Evolutionary conservation across 108 stramenopile genomes (phyloP), one percentile per base, ranked within the genome.

Genomic region (Parietichytrium sp.): DNA sequence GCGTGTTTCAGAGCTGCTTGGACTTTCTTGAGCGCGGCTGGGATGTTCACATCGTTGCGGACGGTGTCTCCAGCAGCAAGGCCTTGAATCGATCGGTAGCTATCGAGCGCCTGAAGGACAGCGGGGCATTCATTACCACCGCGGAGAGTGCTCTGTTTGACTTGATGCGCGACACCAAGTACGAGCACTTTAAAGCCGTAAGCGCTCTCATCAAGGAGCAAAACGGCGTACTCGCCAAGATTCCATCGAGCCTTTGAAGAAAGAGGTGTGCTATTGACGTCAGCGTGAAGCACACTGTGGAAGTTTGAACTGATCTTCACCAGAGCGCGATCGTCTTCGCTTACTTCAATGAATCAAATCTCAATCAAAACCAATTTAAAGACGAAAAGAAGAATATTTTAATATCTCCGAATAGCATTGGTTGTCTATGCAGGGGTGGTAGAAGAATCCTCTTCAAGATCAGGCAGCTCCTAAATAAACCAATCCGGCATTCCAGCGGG

Each of bases 1-100:
- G 96, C 84, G 89, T 97, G 8, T 95, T 94, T 77, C 94, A 95
- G 84, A 97, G 95, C 3, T 86, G 87, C 36, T 79, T 97, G 51
- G 95, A 97, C 86, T 85, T 97, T 15, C 82, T 97, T 45, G 80
- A 86, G 47, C 94, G 92, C 7, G 61, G 45, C 38, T 87, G 88
- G 25, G 91, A 94, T 42, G 96, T 97, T 2, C 96, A 97, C 86
- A 51, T 97, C 7, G 90, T 95, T 83, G 88, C 84, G 20, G 96
- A 97, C 81, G 95, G 87, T 10, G 91, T 93, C n/a, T 92, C 92
- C 83, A 90, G 88, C 79, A 93, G 93, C 55, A 90, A 91, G 54
- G 45, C 83, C 18, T 85, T 89, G 50, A 94, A 95, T 86, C 90
- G 96, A 3, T 89, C 92, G 51, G 89, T 93, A 15, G 94, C 94